These are phyloP conservation scores for Chalaropsis thielavioides DNA, from an alignment of 2,329 filamentous ascomycete species.

Conservation along the genomic window DNA sequence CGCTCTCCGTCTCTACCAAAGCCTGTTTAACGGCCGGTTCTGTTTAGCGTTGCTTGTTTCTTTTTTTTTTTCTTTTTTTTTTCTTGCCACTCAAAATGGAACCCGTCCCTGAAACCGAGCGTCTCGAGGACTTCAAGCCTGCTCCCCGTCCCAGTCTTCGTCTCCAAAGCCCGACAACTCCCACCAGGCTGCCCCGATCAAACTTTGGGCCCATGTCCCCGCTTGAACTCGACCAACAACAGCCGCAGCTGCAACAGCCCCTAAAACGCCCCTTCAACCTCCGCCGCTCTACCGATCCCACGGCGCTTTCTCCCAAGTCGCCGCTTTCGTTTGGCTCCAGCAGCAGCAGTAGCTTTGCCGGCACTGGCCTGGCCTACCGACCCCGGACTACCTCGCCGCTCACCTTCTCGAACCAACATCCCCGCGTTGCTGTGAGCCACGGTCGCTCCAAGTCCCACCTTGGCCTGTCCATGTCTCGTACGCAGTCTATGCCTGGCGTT, in stretches of 20 bases:
- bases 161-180: conserved; percentile 27
- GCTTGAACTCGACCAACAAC: conserved; percentile 28
- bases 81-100: conserved; percentile 35
- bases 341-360: conserved; percentile 26
- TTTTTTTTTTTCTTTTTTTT: conserved; percentile 1
- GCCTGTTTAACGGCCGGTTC: background rate
- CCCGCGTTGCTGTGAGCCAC: conserved; percentile 7
- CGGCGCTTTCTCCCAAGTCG: conserved; percentile 37
- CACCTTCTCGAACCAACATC: conserved; percentile 23
- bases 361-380: conserved; percentile 33
- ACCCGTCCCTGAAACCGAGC: conserved; percentile 52
- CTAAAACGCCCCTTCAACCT: conserved; percentile 37
- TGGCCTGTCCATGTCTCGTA: conserved; percentile 42
- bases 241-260: conserved; percentile 16
- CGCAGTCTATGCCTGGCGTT: conserved; percentile 49
- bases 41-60: background rate
- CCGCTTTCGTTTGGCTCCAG: conserved; percentile 27
- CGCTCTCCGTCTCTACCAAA: background rate
- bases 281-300: conserved; percentile 46
- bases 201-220: conserved; percentile 19
- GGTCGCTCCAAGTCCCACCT: conserved; percentile 17
- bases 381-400: conserved; percentile 49
- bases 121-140: conserved; percentile 50
- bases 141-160: conserved; percentile 42
- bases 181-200: conserved; percentile 20